Evolutionary conservation across 1,139 yeast species (phyloP).

Genomic region (Candida tetrigidarum): DNA sequence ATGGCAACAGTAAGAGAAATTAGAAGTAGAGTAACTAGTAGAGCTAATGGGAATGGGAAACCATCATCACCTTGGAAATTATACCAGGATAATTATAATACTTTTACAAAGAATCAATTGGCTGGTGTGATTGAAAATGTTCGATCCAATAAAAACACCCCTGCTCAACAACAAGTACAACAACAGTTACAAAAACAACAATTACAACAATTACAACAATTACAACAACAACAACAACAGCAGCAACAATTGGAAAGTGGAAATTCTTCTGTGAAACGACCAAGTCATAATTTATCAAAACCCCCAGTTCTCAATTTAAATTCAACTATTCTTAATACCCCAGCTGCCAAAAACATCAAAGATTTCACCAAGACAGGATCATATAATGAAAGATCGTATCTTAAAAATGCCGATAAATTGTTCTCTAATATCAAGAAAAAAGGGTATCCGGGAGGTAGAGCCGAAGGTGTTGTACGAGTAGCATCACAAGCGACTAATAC

Average conservation of each 20-base stretch:
- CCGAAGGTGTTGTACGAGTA: conserved; percentile 11
- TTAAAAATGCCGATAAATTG: conserved; percentile 43
- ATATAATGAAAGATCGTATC: conserved; percentile 40
- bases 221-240: no score
- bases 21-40: no score
- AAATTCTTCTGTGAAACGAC: conserved; percentile 1
- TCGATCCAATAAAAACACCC: conserved; percentile 19
- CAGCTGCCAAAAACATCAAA: conserved; percentile 35
- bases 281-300: not conserved
- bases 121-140: conserved; percentile 34
- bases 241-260: not conserved
- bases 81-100: conserved; percentile 43
- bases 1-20: conserved; percentile 28
- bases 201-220: no score
- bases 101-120: conserved; percentile 44
- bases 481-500: conserved; percentile 34
- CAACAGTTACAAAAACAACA: no score
- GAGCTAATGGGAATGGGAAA: no score
- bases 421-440: conserved; percentile 44
- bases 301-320: conserved; percentile 10
- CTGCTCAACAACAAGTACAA: no score
- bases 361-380: conserved; percentile 35
- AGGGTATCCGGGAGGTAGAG: conserved; percentile 23
- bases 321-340: conserved; percentile 11
- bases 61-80: conserved; percentile 46